Percentiles rank a stretch among this genome's conserved stretches.
phyloP scores from a whole-genome alignment of 805 yeast species.

The Blastobotrys attinorum region DNA sequence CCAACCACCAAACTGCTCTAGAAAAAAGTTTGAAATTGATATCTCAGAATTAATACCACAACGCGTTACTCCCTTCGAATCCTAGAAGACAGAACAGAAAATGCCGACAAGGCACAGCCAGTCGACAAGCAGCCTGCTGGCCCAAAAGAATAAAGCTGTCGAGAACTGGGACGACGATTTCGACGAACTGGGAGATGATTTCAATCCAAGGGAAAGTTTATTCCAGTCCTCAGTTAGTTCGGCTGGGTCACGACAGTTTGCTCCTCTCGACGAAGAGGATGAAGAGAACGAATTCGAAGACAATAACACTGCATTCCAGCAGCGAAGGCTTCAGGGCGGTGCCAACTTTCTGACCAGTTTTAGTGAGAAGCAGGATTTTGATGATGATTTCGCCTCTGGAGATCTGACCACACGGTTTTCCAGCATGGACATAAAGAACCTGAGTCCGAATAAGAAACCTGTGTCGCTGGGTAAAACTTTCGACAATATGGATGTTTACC shows the following conservation, averaged over 20 bases:
- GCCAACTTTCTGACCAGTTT: background rate
- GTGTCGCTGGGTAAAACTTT: no score
- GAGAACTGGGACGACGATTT: conserved; percentile 16
- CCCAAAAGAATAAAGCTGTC: conserved; percentile 1
- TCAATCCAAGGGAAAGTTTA: conserved; percentile 4
- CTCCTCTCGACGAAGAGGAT: background rate
- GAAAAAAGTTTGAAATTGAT: no score
- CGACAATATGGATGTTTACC: no score
- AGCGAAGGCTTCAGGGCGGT: background rate
- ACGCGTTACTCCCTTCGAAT: no score
- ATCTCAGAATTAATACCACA: no score
- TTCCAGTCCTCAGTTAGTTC: conserved; percentile 11
- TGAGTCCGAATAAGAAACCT: background rate
- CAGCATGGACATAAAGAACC: background rate
- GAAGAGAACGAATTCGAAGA: background rate
- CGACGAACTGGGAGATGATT: conserved; percentile 4
- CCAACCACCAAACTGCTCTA: no score
- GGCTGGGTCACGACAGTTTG: background rate
- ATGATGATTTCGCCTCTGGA: background rate
- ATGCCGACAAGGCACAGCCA: background rate
- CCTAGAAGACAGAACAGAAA: no score
- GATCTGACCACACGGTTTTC: background rate
- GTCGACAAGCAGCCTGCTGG: conserved; percentile 1
- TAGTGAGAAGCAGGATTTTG: background rate
- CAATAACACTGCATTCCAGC: background rate